phyloP scores from a whole-genome alignment of 805 yeast genomes.

The Candida insectorum region DNA sequence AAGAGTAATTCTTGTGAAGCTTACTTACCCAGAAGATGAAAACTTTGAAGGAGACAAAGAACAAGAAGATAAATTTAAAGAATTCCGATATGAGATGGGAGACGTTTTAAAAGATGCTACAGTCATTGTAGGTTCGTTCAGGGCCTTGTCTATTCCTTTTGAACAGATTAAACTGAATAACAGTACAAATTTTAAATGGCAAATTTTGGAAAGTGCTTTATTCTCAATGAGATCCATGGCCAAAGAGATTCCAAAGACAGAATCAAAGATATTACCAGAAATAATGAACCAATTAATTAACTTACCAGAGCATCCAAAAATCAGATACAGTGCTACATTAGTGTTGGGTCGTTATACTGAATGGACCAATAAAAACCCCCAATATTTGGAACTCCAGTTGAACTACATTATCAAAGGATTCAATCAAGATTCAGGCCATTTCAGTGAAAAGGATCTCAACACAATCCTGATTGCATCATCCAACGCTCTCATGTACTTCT shows the following conservation, averaged over 20 bases:
- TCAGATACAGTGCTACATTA: constrained; percentile 88
- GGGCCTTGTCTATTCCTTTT: constrained; percentile 70
- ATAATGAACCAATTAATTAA: constrained; percentile 66
- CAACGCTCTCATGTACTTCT: constrained; percentile 89
- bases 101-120: constrained; percentile 97
- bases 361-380: constrained; percentile 89
- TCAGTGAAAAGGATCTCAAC: constrained; percentile 14
- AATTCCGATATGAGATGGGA: constrained; percentile 94
- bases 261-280: constrained; percentile 66
- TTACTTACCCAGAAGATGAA: constrained; percentile 62
- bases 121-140: constrained; percentile 76
- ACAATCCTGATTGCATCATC: constrained; percentile 82
- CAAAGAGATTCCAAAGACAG: constrained; percentile 70
- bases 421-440: constrained; percentile 20
- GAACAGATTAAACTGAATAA: constrained; percentile 42
- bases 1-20: constrained; percentile 59
- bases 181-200: constrained; percentile 56
- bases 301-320: constrained; percentile 80
- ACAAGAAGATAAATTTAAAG: constrained; percentile 87
- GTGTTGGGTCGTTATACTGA: constrained; percentile 94
- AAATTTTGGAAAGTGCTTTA: constrained; percentile 82
- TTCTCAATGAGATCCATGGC: constrained; percentile 94
- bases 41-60: constrained; percentile 66
- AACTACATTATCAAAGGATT: constrained; percentile 82
- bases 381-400: constrained; percentile 75